These are phyloP conservation scores for Ciborinia camelliae DNA, from an alignment of 2,329 filamentous ascomycete species.

Conservation along the genomic window DNA sequence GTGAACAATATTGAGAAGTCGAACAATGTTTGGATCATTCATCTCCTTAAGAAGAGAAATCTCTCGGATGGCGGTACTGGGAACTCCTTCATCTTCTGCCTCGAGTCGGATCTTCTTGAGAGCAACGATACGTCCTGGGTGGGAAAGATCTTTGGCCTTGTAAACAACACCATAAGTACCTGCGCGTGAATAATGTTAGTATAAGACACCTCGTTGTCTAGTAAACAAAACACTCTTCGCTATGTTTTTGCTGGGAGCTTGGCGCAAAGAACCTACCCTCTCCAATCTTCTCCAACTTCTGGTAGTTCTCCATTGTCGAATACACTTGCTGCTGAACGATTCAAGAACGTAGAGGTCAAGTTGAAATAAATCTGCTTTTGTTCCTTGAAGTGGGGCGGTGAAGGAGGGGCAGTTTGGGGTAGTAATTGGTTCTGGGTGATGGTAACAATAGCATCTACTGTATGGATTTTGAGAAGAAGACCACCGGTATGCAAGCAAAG, in stretches of 20 bases:
- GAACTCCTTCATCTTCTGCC: conserved; percentile 90
- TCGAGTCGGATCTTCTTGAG: conserved; percentile 95
- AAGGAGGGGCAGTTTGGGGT: conserved; percentile 26
- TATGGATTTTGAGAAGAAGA: conserved; percentile 21
- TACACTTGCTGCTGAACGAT: conserved; percentile 23
- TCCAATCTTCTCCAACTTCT: conserved; percentile 94
- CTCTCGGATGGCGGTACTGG: conserved; percentile 88
- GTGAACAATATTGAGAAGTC: conserved; percentile 87
- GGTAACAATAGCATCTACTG: conserved; percentile 26
- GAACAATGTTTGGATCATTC: conserved; percentile 86
- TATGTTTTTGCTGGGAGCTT: not conserved
- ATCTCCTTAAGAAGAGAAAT: conserved; percentile 94
- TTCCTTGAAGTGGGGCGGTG: conserved; percentile 23
- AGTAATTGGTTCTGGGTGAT: conserved; percentile 18
- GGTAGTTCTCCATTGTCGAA: conserved; percentile 77
- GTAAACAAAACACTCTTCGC: conserved; percentile 6
- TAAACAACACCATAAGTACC: conserved; percentile 95
- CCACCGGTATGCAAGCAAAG: conserved; percentile 6
- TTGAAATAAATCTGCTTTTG: conserved; percentile 31
- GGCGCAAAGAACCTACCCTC: conserved; percentile 62
- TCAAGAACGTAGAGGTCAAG: conserved; percentile 33
- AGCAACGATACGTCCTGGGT: conserved; percentile 80
- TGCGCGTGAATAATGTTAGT: conserved; percentile 41
- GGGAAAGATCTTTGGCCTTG: conserved; percentile 82
- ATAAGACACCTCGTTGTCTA: conserved; percentile 12